Evolutionary conservation across 345 rosid species (phyloP), one percentile per base, ranked within the genome.

Genomic region (Euphorbia peplus): DNA sequence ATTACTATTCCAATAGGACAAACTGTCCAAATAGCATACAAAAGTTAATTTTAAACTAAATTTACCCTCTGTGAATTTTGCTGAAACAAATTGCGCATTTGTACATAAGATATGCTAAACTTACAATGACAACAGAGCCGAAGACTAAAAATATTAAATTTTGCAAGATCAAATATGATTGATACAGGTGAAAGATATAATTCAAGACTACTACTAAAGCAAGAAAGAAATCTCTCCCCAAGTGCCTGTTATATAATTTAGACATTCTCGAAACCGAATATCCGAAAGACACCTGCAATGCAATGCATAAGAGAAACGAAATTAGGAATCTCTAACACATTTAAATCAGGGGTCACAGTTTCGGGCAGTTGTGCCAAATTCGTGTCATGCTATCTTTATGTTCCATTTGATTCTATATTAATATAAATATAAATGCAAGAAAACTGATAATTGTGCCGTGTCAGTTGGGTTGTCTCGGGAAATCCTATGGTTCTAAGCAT

Each of bases 221-320:
- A 54, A 19, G 6, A 15, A 28, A 30, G 5, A 4, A 21, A 15
- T 14, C 18, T 12, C 60, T 24, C 15, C 62, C 14, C 48, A 4
- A 8, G 13, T 57, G 26, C 28, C 61, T 29, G 44, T 18, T 44
- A 8, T 47, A 24, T 1, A 29, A 21, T 55, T 82, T 80, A 89
- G 21, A 87, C 78, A 67, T 80, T 89, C 47, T 87, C 98, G 32
- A 90, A 90, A 64, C 99, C 98, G 80, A 88, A 88, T 79, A 95
- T 87, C 29, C 91, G 82, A 75, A 95, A 95, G 56, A 88, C 90
- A 82, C 98, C 96, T 93, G 91, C 82, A 81, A 68, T 9, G 59
- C 46, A 46, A 41, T 11, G 57, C 63, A 50, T 3, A 55, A 64
- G 3, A 65, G 66, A 47, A 59, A 13, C 22, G 44, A 26, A 29